These are phyloP conservation scores for Silene uniflora DNA, from an alignment of 148 eudicot species.

Conservation along the genomic window DNA sequence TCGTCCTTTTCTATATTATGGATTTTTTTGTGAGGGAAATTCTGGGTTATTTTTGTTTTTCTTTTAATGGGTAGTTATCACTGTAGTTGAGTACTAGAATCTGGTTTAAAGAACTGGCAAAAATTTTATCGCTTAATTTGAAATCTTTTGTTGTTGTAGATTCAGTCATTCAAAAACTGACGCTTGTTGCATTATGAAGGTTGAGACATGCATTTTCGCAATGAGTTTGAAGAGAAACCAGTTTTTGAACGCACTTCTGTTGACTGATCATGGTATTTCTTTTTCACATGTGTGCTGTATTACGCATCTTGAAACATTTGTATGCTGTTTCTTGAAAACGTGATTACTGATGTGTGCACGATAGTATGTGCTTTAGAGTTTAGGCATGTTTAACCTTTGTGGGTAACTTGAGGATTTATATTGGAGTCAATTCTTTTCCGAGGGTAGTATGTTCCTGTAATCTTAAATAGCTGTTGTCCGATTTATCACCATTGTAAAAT, in stretches of 20 bases:
- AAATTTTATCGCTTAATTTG: neutral
- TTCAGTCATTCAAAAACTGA: constrained; percentile 6
- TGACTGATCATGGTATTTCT: constrained; percentile 54
- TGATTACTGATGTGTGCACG: too few relatives aligned
- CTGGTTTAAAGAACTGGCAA: neutral
- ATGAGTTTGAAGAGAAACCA: constrained; percentile 59
- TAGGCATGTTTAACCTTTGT: too few relatives aligned
- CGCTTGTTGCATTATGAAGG: constrained; percentile 42
- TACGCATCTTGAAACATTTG: constrained; percentile 1
- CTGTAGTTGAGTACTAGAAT: too few relatives aligned
- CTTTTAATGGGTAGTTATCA: too few relatives aligned
- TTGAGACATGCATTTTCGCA: constrained; percentile 92
- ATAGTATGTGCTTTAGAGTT: too few relatives aligned
- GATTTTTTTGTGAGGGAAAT: too few relatives aligned
- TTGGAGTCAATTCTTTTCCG: neutral
- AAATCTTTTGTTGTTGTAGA: neutral
- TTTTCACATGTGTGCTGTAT: constrained; percentile 10
- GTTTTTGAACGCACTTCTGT: constrained; percentile 58
- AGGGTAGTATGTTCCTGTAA: neutral
- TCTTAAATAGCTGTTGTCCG: neutral
- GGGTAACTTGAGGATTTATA: too few relatives aligned
- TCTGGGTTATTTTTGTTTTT: too few relatives aligned
- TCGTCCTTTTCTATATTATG: too few relatives aligned
- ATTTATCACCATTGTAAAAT: neutral
- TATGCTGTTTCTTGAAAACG: neutral